A percentile compares a stretch with the other conserved stretches of the same genome.
Evolutionary conservation across 345 rosid species (phyloP).

Genomic region (Brassica cretica): DNA sequence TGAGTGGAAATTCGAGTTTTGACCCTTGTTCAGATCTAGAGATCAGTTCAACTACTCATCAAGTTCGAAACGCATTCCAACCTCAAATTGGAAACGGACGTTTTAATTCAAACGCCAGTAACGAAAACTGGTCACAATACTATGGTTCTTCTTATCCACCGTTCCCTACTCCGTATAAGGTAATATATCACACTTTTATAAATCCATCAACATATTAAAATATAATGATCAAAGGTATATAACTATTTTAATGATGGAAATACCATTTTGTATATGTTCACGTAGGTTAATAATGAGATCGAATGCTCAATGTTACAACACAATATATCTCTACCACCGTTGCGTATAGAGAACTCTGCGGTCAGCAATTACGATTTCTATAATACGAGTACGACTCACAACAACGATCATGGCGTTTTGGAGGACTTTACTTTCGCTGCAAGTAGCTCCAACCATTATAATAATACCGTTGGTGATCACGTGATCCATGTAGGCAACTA

Average conservation of each 20-base stretch:
- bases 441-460: constrained; percentile 38
- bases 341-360: constrained; percentile 62
- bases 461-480: constrained; percentile 30
- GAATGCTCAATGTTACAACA: constrained; percentile 38
- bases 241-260: neutral
- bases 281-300: neutral
- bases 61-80: constrained; percentile 32
- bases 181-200: neutral
- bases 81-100: constrained; percentile 29
- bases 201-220: neutral
- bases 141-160: constrained; percentile 34
- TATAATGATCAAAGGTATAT: neutral
- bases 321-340: constrained; percentile 51
- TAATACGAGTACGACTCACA: constrained; percentile 33
- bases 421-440: constrained; percentile 59
- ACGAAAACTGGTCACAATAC: constrained; percentile 36
- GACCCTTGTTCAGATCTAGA: constrained; percentile 40
- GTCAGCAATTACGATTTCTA: constrained; percentile 38
- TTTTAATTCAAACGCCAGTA: constrained; percentile 29
- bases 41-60: constrained; percentile 36
- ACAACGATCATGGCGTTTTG: constrained; percentile 40
- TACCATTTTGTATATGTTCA: neutral
- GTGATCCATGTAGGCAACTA: constrained; percentile 48
- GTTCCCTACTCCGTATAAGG: constrained; percentile 30
- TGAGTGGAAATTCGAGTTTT: constrained; percentile 37